Conservation (phyloP, 129 eudicot species). For the Silybum marianum region DNA sequence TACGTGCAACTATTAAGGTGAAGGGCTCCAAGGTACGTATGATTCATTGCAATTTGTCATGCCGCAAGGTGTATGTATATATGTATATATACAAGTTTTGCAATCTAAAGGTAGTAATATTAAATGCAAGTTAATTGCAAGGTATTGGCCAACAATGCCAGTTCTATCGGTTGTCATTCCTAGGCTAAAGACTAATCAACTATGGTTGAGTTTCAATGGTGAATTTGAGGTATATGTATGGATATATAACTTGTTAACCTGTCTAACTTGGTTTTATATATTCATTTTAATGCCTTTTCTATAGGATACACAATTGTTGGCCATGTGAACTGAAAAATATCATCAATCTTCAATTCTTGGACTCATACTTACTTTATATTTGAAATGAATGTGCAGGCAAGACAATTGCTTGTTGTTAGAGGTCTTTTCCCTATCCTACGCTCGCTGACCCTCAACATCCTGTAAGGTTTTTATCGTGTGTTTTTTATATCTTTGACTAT, state of each 20-base stretch:
- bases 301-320: too few relatives aligned
- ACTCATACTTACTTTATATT: too few relatives aligned
- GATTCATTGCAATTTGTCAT: neutral
- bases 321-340: too few relatives aligned
- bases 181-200: conserved; percentile 61
- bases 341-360: too few relatives aligned
- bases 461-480: conserved; percentile 48
- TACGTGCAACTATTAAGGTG: conserved; percentile 73
- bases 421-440: conserved; percentile 97
- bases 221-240: conserved; percentile 90
- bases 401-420: too few relatives aligned
- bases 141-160: conserved; percentile 78
- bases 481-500: neutral
- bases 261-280: neutral
- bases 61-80: too few relatives aligned
- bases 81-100: neutral
- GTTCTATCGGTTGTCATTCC: conserved; percentile 76
- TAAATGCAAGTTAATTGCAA: conserved; percentile 60
- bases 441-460: conserved; percentile 97
- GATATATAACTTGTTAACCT: neutral
- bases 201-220: too few relatives aligned
- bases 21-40: conserved; percentile 62
- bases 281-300: too few relatives aligned
- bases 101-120: neutral
- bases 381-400: too few relatives aligned